Conservation (phyloP, 2,329 filamentous ascomycete genomes). For the Paracorniculantispora psalliotae region DNA sequence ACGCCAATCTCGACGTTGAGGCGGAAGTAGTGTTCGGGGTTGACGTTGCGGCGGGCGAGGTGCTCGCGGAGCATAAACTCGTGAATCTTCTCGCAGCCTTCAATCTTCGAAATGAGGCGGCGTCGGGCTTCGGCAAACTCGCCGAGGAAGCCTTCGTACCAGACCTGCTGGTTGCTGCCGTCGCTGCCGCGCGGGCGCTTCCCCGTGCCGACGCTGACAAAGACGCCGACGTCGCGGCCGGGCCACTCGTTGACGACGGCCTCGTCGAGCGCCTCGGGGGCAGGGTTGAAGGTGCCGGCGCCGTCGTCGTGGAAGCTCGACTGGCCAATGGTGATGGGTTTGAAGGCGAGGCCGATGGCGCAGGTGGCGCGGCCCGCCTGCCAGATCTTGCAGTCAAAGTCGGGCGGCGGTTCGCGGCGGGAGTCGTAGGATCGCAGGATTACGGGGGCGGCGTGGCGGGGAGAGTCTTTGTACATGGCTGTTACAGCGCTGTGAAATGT, state of each 20-base stretch:
- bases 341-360: conserved; percentile 88
- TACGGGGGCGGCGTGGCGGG: conserved; percentile 60
- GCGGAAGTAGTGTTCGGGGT: conserved; percentile 86
- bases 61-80: conserved; percentile 78
- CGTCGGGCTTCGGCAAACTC: conserved; percentile 87
- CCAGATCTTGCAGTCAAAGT: conserved; percentile 95
- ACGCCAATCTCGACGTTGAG: conserved; percentile 97
- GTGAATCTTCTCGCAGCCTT: conserved; percentile 89
- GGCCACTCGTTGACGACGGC: conserved; percentile 93
- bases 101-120: conserved; percentile 83
- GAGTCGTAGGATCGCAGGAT: conserved; percentile 93
- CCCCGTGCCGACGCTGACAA: conserved; percentile 91
- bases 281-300: conserved; percentile 83
- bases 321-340: conserved; percentile 90
- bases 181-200: conserved; percentile 65
- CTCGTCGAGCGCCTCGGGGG: conserved; percentile 81
- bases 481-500: conserved; percentile 68
- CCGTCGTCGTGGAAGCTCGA: conserved; percentile 93
- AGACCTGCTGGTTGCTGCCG: conserved; percentile 68
- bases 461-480: conserved; percentile 81
- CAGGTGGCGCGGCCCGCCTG: conserved; percentile 92
- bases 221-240: conserved; percentile 84
- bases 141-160: conserved; percentile 92
- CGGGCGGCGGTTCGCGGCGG: conserved; percentile 80
- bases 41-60: conserved; percentile 71